A percentile compares a stretch with the other conserved stretches of the same genome.
Conservation (phyloP, 202 grass and related monocot genomes). For the Carex arenaria region DNA sequence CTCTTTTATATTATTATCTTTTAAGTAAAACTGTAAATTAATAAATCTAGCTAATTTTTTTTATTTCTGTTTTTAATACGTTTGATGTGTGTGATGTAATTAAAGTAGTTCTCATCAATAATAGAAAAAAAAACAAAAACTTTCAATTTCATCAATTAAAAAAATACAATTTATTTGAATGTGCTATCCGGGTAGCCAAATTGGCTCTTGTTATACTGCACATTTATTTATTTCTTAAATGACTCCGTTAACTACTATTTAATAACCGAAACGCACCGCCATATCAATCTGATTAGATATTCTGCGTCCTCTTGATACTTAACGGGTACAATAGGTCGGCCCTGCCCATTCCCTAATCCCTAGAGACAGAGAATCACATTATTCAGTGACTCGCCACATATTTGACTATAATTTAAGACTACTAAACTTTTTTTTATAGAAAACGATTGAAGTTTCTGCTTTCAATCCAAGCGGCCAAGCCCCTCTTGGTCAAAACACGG, state of each 20-base stretch:
- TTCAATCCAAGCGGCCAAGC: not conserved
- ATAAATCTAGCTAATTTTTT: too few species aligned
- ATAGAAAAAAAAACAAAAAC: too few species aligned
- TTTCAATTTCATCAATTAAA: too few species aligned
- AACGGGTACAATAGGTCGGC: too few species aligned
- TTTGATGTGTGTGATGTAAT: too few species aligned
- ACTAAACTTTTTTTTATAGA: not conserved
- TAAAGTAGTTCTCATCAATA: too few species aligned
- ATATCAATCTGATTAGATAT: not conserved
- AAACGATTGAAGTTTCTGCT: not conserved
- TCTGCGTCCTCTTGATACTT: not conserved
- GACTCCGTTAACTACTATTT: not conserved
- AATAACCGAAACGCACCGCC: not conserved
- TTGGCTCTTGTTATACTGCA: not conserved
- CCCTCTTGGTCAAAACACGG: constrained; percentile 13
- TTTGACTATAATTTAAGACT: not conserved
- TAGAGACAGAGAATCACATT: too few species aligned
- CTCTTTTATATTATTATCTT: too few species aligned
- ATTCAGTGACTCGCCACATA: not conserved
- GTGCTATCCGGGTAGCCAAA: not conserved
- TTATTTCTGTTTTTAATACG: too few species aligned
- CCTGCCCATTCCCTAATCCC: too few species aligned
- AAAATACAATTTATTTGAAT: not conserved
- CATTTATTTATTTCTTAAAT: not conserved
- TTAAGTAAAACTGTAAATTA: too few species aligned